Conservation (phyloP, 2,329 filamentous ascomycete species). For the Alternaria brassicae region DNA sequence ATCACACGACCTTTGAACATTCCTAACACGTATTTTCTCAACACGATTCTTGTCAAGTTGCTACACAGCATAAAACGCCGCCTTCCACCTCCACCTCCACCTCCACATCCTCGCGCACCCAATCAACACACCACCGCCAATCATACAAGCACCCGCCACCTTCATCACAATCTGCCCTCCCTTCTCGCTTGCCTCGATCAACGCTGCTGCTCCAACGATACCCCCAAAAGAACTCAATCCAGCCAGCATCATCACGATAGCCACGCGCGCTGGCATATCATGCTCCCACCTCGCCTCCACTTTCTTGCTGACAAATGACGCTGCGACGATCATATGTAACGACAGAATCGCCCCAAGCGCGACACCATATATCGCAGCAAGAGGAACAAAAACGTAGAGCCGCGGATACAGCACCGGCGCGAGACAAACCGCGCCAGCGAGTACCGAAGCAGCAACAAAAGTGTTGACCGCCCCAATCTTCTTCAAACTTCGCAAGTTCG, state of each 20-base stretch:
- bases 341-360: constrained; percentile 14
- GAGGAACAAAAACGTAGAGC: neutral
- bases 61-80: neutral
- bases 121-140: neutral
- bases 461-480: constrained; percentile 8
- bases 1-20: too few relatives aligned
- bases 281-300: constrained; percentile 4
- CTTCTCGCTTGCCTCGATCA: constrained; percentile 10
- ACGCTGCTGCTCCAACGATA: constrained; percentile 9
- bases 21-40: too few relatives aligned
- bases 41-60: neutral
- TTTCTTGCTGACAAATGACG: neutral
- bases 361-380: constrained; percentile 11
- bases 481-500: neutral
- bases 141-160: constrained; percentile 9
- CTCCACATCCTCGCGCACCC: neutral
- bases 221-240: constrained; percentile 15
- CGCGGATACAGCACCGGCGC: neutral
- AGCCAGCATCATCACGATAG: constrained; percentile 6
- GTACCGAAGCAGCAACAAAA: constrained; percentile 3
- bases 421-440: neutral
- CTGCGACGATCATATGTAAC: neutral
- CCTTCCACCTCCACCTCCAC: neutral
- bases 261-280: constrained; percentile 7
- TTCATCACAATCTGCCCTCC: constrained; percentile 9